Evolutionary conservation across 768 basidiomycete species (phyloP), one percentile per base, ranked within the genome.

Genomic region (Mycena kentingensis): DNA sequence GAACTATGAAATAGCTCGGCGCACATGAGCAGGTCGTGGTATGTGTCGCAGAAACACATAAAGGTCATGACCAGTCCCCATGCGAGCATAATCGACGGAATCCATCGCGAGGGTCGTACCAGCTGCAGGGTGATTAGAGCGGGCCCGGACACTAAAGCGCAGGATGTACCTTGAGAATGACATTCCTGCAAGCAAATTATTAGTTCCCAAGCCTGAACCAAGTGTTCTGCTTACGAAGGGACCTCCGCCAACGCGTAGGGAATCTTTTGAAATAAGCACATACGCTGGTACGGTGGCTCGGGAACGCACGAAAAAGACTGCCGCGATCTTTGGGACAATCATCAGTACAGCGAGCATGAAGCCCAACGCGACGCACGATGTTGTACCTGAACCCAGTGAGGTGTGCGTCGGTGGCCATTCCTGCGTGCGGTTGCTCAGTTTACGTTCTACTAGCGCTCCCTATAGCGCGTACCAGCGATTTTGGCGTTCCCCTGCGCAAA

Each of bases 21-120:
- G 5, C 28, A 65, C 66, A 63, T 55, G 22, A 67, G 53, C n/a
- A 67, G 54, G n/a, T 57, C 54, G 7, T 60, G 47, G 37, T 62
- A 67, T 8, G 62, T 62, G 8, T 63, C 60, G 52, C 63, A 64
- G 15, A 67, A 49, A 37, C 57, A 65, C 66, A 66, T 67, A 19
- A 67, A 47, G 16, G 66, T 67, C 63, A 67, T 66, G 24, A 66
- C 58, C n/a, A 62, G 55, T 13, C 65, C 65, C 66, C 66, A 67
- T 5, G 63, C 62, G 2, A 67, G 44, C 63, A 66, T 65, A 13
- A 63, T 65, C n/a, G 57, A 55, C 22, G 63, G 60, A 22, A 67
- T 64, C 66, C 66, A 67, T 49, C 57, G 54, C 13, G 65, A 66
- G 1, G 66, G 66, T 7, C 65, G 53, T 46, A 63, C 42, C 4